Conservation (phyloP, 345 rosid species). For the Nephelium lappaceum region DNA sequence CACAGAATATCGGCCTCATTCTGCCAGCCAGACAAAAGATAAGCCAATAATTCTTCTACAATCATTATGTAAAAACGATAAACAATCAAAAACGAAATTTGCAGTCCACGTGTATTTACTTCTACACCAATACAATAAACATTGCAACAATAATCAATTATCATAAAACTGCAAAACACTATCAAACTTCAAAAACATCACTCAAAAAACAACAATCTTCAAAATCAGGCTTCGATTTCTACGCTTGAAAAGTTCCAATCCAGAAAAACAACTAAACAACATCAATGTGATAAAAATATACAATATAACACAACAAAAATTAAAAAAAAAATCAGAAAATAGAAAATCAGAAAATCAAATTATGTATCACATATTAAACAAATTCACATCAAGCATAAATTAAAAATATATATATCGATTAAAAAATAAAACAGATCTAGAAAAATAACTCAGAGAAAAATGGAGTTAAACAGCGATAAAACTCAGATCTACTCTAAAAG, state of each 20-base stretch:
- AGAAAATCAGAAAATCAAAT: not conserved
- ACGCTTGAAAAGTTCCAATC: not conserved
- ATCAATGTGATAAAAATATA: not conserved
- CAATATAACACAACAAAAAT: not conserved
- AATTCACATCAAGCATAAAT: not conserved
- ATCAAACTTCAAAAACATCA: not conserved
- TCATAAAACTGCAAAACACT: too few species aligned
- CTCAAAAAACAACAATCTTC: not conserved
- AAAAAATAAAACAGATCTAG: not conserved
- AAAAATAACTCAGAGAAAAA: not conserved
- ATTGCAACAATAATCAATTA: too few species aligned
- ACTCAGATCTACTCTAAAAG: slow-evolving; percentile 16
- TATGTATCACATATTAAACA: not conserved
- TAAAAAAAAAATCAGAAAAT: not conserved
- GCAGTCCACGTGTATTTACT: not conserved
- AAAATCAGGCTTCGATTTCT: not conserved
- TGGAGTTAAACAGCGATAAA: not conserved
- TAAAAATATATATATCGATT: not conserved
- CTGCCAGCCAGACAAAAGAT: slow-evolving; percentile 25
- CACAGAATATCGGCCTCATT: slow-evolving; percentile 92
- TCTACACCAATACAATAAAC: too few species aligned
- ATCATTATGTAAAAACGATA: not conserved
- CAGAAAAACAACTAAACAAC: not conserved
- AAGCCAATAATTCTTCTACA: not conserved
- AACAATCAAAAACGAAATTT: not conserved